These are phyloP conservation scores for Termitomyces bulborhizus DNA, from an alignment of 768 basidiomycete genomes.

Conservation along the genomic window DNA sequence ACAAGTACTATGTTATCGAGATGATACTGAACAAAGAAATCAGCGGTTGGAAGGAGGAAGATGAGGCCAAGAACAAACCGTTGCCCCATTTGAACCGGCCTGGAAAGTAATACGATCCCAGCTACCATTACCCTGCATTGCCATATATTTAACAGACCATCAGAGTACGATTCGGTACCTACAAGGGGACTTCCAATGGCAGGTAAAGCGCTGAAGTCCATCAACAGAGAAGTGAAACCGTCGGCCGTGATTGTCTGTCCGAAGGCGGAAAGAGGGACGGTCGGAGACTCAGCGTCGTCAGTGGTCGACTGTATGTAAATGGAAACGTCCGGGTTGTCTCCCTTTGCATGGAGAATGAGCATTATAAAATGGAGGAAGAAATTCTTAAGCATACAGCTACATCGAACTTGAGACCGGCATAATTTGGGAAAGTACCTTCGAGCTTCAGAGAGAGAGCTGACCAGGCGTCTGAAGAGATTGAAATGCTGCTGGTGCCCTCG, in stretches of 20 bases:
- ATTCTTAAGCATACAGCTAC: conserved; percentile 31
- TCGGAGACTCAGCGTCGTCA: conserved; percentile 29
- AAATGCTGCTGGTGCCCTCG: conserved; percentile 36
- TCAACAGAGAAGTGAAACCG: conserved; percentile 36
- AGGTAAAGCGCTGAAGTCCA: conserved; percentile 43
- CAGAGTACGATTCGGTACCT: neutral
- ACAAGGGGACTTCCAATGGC: conserved; percentile 34
- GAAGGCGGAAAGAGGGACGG: conserved; percentile 36
- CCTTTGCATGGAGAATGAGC: conserved; percentile 20
- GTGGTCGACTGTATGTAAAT: conserved; percentile 34
- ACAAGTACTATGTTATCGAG: conserved; percentile 45
- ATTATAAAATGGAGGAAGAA: neutral
- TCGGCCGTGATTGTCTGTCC: conserved; percentile 29
- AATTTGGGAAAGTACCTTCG: conserved; percentile 33
- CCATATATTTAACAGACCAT: neutral
- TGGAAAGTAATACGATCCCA: conserved; percentile 50
- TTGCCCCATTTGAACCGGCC: conserved; percentile 38
- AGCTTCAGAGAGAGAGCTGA: conserved; percentile 42
- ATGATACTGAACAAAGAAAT: conserved; percentile 28
- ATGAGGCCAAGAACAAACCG: conserved; percentile 18
- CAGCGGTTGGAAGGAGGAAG: neutral
- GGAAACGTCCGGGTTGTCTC: conserved; percentile 36
- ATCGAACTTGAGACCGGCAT: conserved; percentile 45
- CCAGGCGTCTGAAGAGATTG: conserved; percentile 34
- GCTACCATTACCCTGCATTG: conserved; percentile 26